Conservation (phyloP, 2,329 filamentous ascomycete genomes). For the Fusarium albosuccineum region DNA sequence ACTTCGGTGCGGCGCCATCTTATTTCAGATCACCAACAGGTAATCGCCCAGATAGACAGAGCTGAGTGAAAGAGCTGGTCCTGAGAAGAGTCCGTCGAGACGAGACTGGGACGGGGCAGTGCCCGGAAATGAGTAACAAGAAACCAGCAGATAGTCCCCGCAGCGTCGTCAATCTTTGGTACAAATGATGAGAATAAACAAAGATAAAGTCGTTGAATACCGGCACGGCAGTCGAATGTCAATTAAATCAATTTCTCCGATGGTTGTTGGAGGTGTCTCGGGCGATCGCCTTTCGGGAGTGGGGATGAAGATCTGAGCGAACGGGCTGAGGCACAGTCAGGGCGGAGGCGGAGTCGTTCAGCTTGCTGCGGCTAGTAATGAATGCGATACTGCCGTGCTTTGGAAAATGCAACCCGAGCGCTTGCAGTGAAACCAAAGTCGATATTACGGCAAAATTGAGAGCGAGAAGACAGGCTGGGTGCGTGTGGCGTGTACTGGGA, state of each 20-base stretch:
- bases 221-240: conserved; percentile 19
- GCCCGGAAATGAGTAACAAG: conserved; percentile 6
- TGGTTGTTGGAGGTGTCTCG: conserved; percentile 30
- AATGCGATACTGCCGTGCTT: not conserved
- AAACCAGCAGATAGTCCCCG: not conserved
- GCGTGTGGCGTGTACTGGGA: not conserved
- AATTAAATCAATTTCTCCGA: conserved; percentile 10
- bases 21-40: conserved; percentile 20
- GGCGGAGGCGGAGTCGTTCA: conserved; percentile 12
- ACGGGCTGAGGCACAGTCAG: conserved; percentile 28
- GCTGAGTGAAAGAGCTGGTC: conserved; percentile 3
- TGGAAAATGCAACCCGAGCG: not conserved
- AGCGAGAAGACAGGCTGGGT: not conserved
- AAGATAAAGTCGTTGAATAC: conserved; percentile 4
- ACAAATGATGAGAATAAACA: not conserved
- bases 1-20: conserved; percentile 42
- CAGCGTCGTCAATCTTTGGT: not conserved
- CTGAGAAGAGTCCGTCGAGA: conserved; percentile 1
- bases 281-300: conserved; percentile 31
- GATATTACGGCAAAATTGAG: not conserved
- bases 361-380: not conserved
- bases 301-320: conserved; percentile 34
- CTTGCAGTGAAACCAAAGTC: not conserved
- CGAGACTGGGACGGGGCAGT: conserved; percentile 1
- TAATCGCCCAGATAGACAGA: not conserved